Evolutionary conservation across 306 rosid genomes (phyloP).

Genomic region (Pterocarpus santalinus): DNA sequence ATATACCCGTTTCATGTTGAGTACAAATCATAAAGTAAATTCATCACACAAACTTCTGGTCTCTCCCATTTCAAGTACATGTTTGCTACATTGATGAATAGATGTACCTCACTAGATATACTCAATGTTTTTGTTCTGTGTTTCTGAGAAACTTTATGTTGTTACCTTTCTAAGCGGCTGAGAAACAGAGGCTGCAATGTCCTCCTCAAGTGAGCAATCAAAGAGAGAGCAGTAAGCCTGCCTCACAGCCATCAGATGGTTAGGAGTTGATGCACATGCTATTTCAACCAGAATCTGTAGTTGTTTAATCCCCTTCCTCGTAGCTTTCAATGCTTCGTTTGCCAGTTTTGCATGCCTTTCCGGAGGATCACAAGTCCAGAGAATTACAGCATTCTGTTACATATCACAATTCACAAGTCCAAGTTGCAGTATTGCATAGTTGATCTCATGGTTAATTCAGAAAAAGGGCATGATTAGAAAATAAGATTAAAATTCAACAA

Average conservation of each 20-base stretch:
- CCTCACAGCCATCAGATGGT: constrained; percentile 87
- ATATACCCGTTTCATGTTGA: too few species aligned
- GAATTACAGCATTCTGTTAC: constrained; percentile 78
- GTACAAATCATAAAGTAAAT: too few species aligned
- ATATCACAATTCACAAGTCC: constrained; percentile 7
- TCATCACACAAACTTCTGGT: too few species aligned
- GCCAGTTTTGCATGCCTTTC: constrained; percentile 90
- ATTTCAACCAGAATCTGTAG: constrained; percentile 80
- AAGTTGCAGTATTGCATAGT: constrained; percentile 7
- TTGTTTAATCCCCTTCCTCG: constrained; percentile 56
- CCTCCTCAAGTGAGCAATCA: constrained; percentile 89
- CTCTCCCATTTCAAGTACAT: too few species aligned
- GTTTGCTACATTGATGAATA: neutral
- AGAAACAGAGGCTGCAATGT: constrained; percentile 65
- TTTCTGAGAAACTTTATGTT: constrained; percentile 22
- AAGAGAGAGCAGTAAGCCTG: constrained; percentile 74
- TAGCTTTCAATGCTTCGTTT: constrained; percentile 60
- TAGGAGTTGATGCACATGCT: constrained; percentile 88
- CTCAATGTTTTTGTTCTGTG: constrained; percentile 4
- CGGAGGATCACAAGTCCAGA: constrained; percentile 78
- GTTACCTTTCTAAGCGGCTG: constrained; percentile 78
- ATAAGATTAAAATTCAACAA: constrained; percentile 1
- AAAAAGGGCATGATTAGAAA: neutral
- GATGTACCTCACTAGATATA: neutral
- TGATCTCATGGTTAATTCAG: constrained; percentile 15